phyloP scores from a whole-genome alignment of 257 asterid genomes.

The Solanum raphanifolium region DNA sequence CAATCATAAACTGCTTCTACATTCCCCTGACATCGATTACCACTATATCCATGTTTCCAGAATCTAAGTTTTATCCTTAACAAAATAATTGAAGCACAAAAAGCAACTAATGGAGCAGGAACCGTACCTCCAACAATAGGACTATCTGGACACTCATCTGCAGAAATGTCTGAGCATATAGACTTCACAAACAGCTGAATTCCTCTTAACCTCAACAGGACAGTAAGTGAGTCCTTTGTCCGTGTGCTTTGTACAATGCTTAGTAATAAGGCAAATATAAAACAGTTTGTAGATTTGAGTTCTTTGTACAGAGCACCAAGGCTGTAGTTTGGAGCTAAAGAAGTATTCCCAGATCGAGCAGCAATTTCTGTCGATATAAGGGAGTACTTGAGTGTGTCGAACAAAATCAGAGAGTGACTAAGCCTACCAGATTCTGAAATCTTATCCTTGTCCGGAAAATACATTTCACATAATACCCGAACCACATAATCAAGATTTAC shows the following conservation, averaged over 20 bases:
- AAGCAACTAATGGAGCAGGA: neutral
- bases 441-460: conserved; percentile 62
- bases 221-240: conserved; percentile 31
- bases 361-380: conserved; percentile 82
- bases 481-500: conserved; percentile 54
- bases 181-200: conserved; percentile 69
- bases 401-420: conserved; percentile 56
- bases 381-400: conserved; percentile 84
- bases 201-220: conserved; percentile 59
- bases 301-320: conserved; percentile 55
- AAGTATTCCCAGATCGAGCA: conserved; percentile 65
- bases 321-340: conserved; percentile 58
- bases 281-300: conserved; percentile 75
- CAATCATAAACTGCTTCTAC: neutral
- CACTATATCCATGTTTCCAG: neutral
- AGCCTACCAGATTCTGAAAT: conserved; percentile 57
- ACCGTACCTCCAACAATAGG: neutral
- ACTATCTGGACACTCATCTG: conserved; percentile 11
- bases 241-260: conserved; percentile 55
- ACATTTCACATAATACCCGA: conserved; percentile 55
- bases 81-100: neutral
- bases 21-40: neutral
- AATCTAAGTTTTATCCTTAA: neutral
- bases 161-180: conserved; percentile 32
- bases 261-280: conserved; percentile 65